Base-by-base conservation (phyloP, 768 basidiomycete species). In the Russula griseocarnosa region DNA sequence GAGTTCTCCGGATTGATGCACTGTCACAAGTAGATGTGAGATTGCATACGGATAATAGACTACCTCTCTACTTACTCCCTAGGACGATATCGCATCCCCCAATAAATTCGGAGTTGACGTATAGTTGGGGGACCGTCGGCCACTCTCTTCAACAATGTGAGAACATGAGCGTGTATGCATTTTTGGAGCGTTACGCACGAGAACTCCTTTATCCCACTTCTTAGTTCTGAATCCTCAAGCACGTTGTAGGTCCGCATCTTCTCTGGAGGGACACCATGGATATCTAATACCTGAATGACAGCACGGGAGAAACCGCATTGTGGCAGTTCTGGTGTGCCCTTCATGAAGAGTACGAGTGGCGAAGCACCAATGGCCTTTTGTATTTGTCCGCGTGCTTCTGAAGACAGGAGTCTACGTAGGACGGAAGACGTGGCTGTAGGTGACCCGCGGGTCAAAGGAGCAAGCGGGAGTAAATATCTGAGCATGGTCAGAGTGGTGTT, bases 331-430 rank as follows among this genome's bases (percentile, higher is more conserved):
- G 91, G 93, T 18, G 89, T 93, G 11, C 97, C 97, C 73, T 99
- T 99, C 96, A 99, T 98, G 79, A 99, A 98, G 5, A 98, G 79
- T 1, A 99, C 97, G 7, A 98, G 82, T 0, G 94, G 94, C 50
- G 83, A 84, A 1, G 82, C 77, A 9, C 80, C 76, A 30, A 98
- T 82, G 3, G 94, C 94, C 69, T 84, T 74, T 72, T 89, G 82
- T n/a, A 92, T 84, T 69, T 82, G 76, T 13, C 79, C 69, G 24
- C 87, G 83, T 5, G 82, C 78, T 63, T 90, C 83, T 36, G 85
- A 79, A 5, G 85, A 83, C 53, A 92, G 78, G 67, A 79, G 82
- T 30, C 90, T 82, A 68, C 74, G 71, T 52, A 72, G 61, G 46
- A 72, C 49, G 9, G 66, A 67, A 26, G 72, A 71, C 20, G 74